These are phyloP conservation scores for Diutina rugosa DNA, from an alignment of 1,139 yeast species.

Conservation along the genomic window DNA sequence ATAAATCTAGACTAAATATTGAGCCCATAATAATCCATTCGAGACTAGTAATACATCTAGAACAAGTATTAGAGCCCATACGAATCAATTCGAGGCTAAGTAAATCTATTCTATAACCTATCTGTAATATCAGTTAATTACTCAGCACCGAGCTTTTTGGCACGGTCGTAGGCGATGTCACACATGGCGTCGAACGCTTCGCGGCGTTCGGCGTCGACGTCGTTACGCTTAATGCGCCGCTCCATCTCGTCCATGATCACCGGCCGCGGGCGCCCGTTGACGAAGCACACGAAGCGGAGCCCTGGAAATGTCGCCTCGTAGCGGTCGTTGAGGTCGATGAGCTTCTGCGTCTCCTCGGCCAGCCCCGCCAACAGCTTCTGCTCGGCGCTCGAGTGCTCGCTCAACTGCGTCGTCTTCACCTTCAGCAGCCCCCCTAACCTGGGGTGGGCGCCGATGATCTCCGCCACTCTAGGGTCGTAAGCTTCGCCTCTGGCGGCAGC, in stretches of 20 bases:
- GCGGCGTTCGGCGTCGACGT: conserved; percentile 38
- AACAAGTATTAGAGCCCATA: no score
- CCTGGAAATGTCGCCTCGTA: conserved; percentile 75
- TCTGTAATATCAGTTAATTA: no score
- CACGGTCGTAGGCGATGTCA: conserved; percentile 76
- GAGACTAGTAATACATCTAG: no score
- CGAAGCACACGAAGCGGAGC: conserved; percentile 79
- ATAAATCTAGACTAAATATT: no score
- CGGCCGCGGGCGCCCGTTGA: conserved; percentile 63
- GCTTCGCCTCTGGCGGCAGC: conserved; percentile 11
- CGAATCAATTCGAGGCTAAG: no score
- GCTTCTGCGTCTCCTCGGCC: conserved; percentile 33
- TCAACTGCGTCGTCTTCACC: conserved; percentile 25
- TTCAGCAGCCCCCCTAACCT: conserved; percentile 52
- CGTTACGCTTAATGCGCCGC: conserved; percentile 40
- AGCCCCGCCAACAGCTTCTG: conserved; percentile 45
- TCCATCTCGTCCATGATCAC: conserved; percentile 58
- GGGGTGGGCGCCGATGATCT: conserved; percentile 81
- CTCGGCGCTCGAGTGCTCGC: conserved; percentile 57
- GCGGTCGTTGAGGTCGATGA: conserved; percentile 39
- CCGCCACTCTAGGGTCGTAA: conserved; percentile 21
- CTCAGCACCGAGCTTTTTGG: conserved; percentile 19
- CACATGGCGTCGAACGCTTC: conserved; percentile 81
- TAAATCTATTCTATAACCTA: no score
- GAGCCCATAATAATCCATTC: no score